A percentile compares a stretch with the other conserved stretches of the same genome.
These are phyloP conservation scores for Mortierella sp. DNA, from an alignment of 371 early-diverging fungal genomes.

Conservation along the genomic window DNA sequence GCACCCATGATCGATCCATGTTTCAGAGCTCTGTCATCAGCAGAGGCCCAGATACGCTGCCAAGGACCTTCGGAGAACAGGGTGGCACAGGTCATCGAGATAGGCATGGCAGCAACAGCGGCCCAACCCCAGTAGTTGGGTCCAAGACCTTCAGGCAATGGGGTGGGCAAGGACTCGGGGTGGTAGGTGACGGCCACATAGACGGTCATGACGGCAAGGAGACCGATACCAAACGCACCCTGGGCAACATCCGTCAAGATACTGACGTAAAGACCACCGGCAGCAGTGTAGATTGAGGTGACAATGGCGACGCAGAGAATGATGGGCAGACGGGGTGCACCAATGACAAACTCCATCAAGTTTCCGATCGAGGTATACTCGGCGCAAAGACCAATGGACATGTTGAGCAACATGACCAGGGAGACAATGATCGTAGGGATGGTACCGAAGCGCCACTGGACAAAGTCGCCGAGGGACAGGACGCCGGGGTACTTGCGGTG, in stretches of 20 bases:
- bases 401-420: constrained; percentile 65
- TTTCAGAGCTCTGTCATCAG: constrained; percentile 60
- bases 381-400: constrained; percentile 60
- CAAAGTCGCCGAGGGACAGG: constrained; percentile 63
- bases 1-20: constrained; percentile 62
- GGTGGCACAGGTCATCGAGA: constrained; percentile 66
- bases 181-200: constrained; percentile 70
- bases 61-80: constrained; percentile 72
- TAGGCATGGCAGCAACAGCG: constrained; percentile 64
- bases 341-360: constrained; percentile 64
- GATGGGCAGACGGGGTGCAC: constrained; percentile 62
- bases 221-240: constrained; percentile 60
- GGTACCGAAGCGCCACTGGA: constrained; percentile 63
- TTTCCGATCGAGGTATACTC: constrained; percentile 72
- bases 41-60: constrained; percentile 76
- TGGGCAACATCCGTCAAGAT: constrained; percentile 73
- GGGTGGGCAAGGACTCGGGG: constrained; percentile 58
- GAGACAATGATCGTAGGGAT: constrained; percentile 61
- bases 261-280: constrained; percentile 71
- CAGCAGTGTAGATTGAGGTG: constrained; percentile 69
- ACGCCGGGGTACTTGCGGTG: constrained; percentile 62
- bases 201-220: constrained; percentile 60
- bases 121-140: constrained; percentile 64
- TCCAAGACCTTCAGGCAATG: constrained; percentile 60
- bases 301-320: constrained; percentile 64